A percentile compares a stretch with the other conserved stretches of the same genome.
phyloP scores from a whole-genome alignment of 257 asterid genomes.

The Jasminum sambac region DNA sequence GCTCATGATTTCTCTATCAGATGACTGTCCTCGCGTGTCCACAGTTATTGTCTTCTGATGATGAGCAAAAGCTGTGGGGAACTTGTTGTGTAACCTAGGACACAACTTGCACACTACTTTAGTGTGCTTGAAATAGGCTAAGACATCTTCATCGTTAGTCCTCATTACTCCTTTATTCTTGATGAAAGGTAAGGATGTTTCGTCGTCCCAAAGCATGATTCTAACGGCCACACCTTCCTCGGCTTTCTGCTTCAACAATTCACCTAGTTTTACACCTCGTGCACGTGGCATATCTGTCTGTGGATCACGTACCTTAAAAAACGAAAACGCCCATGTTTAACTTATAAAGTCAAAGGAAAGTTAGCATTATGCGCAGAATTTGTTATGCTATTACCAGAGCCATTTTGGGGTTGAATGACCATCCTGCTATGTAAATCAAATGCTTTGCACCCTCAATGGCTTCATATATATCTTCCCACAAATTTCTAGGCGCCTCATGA shows the following conservation, averaged over 20 bases:
- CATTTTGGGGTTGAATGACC: conserved; percentile 78
- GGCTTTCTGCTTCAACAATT: conserved; percentile 68
- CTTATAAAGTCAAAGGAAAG: neutral
- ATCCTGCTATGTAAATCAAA: conserved; percentile 78
- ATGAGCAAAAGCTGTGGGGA: conserved; percentile 80
- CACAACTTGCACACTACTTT: conserved; percentile 69
- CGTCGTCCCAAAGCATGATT: conserved; percentile 82
- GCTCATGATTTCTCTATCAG: conserved; percentile 66
- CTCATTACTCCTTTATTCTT: conserved; percentile 86
- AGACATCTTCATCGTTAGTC: conserved; percentile 77
- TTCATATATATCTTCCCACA: conserved; percentile 83
- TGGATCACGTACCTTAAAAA: conserved; percentile 64
- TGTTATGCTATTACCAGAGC: conserved; percentile 48
- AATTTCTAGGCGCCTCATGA: conserved; percentile 41
- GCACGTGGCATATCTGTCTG: conserved; percentile 67
- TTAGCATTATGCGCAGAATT: neutral
- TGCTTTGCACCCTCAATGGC: conserved; percentile 86
- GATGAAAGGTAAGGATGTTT: conserved; percentile 74
- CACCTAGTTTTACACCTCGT: conserved; percentile 78
- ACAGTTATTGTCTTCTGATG: conserved; percentile 74
- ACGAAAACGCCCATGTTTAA: neutral
- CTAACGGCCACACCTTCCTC: conserved; percentile 86
- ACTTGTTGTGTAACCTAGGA: conserved; percentile 67
- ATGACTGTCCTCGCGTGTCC: conserved; percentile 44
- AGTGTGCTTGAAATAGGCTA: conserved; percentile 68